Conservation (phyloP, 495 filamentous ascomycete species). For the Xylaria cubensis region DNA sequence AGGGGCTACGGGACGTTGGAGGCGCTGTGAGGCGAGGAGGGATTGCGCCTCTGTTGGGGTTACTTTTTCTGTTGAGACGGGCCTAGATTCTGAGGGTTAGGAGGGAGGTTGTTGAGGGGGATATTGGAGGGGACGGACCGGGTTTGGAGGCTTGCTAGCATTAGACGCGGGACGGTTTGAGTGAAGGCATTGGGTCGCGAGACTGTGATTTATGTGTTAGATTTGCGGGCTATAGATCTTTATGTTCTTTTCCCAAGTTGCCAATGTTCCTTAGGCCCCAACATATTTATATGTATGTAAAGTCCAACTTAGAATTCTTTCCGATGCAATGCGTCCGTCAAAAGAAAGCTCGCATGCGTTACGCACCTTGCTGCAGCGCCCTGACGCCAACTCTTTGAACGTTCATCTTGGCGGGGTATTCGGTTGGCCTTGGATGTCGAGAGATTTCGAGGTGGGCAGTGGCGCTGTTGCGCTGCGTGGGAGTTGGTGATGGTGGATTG, state of each 20-base stretch:
- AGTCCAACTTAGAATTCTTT: background rate
- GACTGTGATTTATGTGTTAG: constrained; percentile 45
- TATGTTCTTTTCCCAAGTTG: background rate
- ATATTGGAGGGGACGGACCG: constrained; percentile 50
- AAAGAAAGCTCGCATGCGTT: background rate
- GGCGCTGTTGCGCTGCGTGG: background rate
- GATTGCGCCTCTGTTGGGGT: constrained; percentile 63
- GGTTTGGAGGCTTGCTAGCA: constrained; percentile 57
- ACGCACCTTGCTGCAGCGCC: constrained; percentile 70
- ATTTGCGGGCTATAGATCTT: background rate
- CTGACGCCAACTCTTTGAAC: constrained; percentile 70
- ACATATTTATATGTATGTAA: background rate
- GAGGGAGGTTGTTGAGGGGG: constrained; percentile 4
- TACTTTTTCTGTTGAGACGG: constrained; percentile 65
- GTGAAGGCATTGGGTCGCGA: constrained; percentile 56
- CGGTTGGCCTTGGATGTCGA: background rate
- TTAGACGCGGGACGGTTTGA: constrained; percentile 42
- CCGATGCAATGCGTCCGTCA: background rate
- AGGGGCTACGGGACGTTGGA: constrained; percentile 81
- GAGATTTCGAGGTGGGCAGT: background rate
- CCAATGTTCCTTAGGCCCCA: background rate
- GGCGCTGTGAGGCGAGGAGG: constrained; percentile 86
- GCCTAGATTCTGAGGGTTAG: constrained; percentile 44
- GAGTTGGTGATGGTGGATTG: constrained; percentile 26
- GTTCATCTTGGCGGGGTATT: constrained; percentile 59